Evolutionary conservation across 1,139 yeast species (phyloP), one percentile per base, ranked within the genome.

Genomic region (Zhuliangozyma blackwelliae): DNA sequence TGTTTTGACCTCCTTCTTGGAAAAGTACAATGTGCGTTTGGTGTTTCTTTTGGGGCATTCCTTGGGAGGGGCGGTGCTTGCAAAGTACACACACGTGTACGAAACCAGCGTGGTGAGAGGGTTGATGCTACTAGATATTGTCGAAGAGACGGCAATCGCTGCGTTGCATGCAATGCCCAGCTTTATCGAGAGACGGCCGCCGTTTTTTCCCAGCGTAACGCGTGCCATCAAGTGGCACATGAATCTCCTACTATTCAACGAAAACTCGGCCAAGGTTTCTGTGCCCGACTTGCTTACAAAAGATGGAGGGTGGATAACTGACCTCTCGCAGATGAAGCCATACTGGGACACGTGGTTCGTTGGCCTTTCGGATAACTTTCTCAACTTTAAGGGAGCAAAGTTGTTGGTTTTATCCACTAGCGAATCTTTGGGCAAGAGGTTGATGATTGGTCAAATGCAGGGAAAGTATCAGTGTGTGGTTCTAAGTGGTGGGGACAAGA

Each of bases 371-470:
- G 56, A 65, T 3, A 68, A 72, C 33, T 92, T 92, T 52, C 71
- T 72, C 8, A 50, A 48, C 13, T 59, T 72, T 36, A 46, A 43
- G 28, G 72, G 84, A 1, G 80, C 92, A 1, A 83, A 88, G 50
- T 51, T 92, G 37, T 68, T 92, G 32, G 71, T 92, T 1, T 61
- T 92, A n/a, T 95, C 97, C 0, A 95, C 96, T 4, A 86, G 90
- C 40, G 97, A 92, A 51, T 78, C 87, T 8, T 66, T 94, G 23
- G 98, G 94, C 59, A 88, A 83, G 45, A 75, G 76, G 32, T 65
- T 92, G 30, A 88, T 89, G 56, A 82, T 92, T 39, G 98, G 97
- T 0, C 98, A 94, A 60, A 92, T 92, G 98, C 97, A 90, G 61
- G 94, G 95, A 0, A 88, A 86, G 54, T 92, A 84, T 57, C 98